Evolutionary conservation across 345 rosid genomes (phyloP), one percentile per base, ranked within the genome.

Genomic region (Acer negundo): DNA sequence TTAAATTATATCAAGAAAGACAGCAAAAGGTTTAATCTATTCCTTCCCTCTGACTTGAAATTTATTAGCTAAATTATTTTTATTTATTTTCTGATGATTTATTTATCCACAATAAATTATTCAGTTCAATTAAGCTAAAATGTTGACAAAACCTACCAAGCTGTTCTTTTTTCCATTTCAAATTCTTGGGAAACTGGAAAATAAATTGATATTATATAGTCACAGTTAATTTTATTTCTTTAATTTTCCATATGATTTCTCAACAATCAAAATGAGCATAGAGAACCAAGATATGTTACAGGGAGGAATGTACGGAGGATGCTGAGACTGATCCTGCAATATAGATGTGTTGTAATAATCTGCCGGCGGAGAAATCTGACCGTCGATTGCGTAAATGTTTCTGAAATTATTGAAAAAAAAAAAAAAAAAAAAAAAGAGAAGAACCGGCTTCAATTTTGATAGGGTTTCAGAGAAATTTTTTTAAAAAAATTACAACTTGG

Each of bases 251-350:
- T 47, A 24, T 23, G 28, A 72, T 72, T 46, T 46, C 19, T 67
- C 23, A 72, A 16, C 20, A 67, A 67, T 59, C 24, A 72, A 61
- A 72, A 9, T 4, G 40, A 23, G 42, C 64, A 66, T 13, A 55
- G 38, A 56, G 53, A 72, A 40, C 58, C 20, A 40, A 42, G 78
- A 71, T 70, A 74, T 56, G 44, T 80, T 89, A 94, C 98, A 90
- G 7, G 98, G 93, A 86, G 95, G 97, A 26, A 87, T 76, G 65
- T 92, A 92, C 1, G 98, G 95, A 86, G 94, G 93, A 82, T 94
- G 97, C 51, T 89, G 95, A 75, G 92, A 86, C 67, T 84, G 91
- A 72, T 90, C 91, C 58, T 82, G 93, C 63, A 91, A 78, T 75
- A 78, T 83, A 15, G 80, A 24, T 7, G 87, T 58, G 77, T 49